Evolutionary conservation across 108 stramenopile species (phyloP), one percentile per base, ranked within the genome.

Genomic region (Cyclotella sp.): DNA sequence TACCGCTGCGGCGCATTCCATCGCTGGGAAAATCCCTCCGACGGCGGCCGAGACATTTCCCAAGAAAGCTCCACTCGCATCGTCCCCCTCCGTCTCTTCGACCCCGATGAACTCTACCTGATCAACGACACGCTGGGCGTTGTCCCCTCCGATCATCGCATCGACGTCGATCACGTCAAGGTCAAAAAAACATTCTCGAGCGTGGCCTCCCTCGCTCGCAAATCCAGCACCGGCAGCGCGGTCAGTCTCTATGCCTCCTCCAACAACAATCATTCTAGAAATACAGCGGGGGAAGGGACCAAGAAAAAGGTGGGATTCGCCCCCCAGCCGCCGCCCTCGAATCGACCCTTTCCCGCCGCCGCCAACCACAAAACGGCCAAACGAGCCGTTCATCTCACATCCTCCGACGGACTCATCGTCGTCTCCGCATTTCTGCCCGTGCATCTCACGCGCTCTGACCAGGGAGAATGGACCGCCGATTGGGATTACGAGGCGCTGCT

Each of bases 401-500:
- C 89, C 19, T 89, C 88, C 59, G 96, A 96, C 70, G 96, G 96
- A 46, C 72, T 93, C 27, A 90, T 95, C 27, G 96, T 96, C 9
- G 96, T 93, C n/a, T 85, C 83, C 21, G 88, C 89, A 22, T 96
- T 96, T 86, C 82, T 96, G 14, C 96, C 96, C 4, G 92, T 96
- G 0, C 81, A 92, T 52, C 57, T 96, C 30, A 89, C 90, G 54
- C 87, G 95, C 16, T 70, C 77, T 24, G 83, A 84, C 26, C 59
- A 72, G 3, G 89, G 89, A 51, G 76, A 90, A 58, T 95, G 93
- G 93, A 75, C 79, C 0, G 93, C 91, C 11, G 91, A 92, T 78
- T 98, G 97, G 99, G 97, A 99, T 88, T 95, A 98, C 69, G 97
- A 98, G 69, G 90, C 89, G 24, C 80, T 99, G 60, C 85, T 99